Conservation (phyloP, 2,329 filamentous ascomycete species). For the Claviceps cyperi region DNA sequence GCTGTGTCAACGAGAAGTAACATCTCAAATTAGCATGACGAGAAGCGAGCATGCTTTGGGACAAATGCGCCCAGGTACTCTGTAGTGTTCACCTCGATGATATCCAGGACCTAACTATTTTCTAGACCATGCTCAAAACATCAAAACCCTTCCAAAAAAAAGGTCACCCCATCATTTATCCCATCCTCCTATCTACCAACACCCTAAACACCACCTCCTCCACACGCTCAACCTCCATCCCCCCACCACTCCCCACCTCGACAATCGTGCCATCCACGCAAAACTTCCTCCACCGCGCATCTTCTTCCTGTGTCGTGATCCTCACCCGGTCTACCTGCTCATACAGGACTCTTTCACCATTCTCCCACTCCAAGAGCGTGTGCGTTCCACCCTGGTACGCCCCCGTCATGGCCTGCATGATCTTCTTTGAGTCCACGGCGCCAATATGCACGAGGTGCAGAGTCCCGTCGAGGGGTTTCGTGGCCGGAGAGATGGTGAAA, state of each 20-base stretch:
- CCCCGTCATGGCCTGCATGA: conserved; percentile 62
- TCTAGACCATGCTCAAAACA: too few species aligned
- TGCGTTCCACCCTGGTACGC: conserved; percentile 46
- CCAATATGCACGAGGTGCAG: conserved; percentile 66
- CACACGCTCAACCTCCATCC: conserved; percentile 49
- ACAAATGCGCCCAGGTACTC: too few species aligned
- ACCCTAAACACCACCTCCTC: conserved; percentile 27
- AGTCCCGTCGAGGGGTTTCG: conserved; percentile 53
- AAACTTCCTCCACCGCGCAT: conserved; percentile 66
- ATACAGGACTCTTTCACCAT: conserved; percentile 54
- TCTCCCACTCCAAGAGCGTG: conserved; percentile 33
- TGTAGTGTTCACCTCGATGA: too few species aligned
- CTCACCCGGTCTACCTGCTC: conserved; percentile 51
- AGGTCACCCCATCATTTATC: background rate
- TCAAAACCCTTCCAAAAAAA: too few species aligned
- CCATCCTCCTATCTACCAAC: conserved; percentile 23
- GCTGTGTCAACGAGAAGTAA: too few species aligned
- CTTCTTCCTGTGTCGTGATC: conserved; percentile 45
- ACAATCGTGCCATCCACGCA: conserved; percentile 91
- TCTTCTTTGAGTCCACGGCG: conserved; percentile 45
- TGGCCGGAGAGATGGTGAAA: conserved; percentile 68
- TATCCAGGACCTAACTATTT: too few species aligned
- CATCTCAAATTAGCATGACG: too few species aligned
- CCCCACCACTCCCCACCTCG: conserved; percentile 53
- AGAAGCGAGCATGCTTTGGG: too few species aligned